A percentile compares a stretch with the other conserved stretches of the same genome.
Evolutionary conservation across 306 rosid species (phyloP).

Genomic region (Medicago lupulina): DNA sequence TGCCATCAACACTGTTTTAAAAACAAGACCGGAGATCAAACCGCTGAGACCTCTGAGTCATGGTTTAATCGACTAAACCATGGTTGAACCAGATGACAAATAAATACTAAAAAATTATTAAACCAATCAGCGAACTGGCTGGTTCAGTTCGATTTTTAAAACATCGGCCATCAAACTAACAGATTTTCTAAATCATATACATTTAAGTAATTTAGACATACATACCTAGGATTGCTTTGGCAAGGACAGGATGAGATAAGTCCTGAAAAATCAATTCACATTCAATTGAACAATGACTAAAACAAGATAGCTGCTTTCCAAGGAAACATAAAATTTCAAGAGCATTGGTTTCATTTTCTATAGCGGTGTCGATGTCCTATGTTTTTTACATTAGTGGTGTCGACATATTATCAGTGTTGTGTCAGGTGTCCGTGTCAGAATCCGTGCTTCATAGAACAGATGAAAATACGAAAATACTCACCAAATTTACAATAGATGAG

Average conservation of each 20-base stretch:
- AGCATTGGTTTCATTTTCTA: conserved; percentile 34
- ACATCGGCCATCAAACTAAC: neutral
- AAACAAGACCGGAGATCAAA: neutral
- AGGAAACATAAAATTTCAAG: conserved; percentile 16
- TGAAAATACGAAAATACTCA: conserved; percentile 43
- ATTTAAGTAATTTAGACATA: neutral
- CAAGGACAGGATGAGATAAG: conserved; percentile 82
- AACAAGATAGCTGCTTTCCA: conserved; percentile 24
- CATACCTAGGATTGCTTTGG: conserved; percentile 85
- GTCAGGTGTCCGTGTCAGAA: too few relatives aligned
- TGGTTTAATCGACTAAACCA: neutral
- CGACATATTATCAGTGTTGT: too few relatives aligned
- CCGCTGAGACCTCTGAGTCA: neutral
- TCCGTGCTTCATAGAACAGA: neutral
- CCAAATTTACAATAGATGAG: conserved; percentile 79
- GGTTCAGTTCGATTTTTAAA: neutral
- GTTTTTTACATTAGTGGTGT: too few relatives aligned
- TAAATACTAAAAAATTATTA: too few relatives aligned
- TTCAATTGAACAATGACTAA: conserved; percentile 38
- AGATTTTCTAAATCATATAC: neutral
- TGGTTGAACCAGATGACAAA: neutral
- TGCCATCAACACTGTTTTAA: neutral
- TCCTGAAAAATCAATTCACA: conserved; percentile 70
- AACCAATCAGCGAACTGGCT: too few relatives aligned
- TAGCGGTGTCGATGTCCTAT: neutral